phyloP scores from a whole-genome alignment of 345 rosid genomes.

The Euclidium syriacum region DNA sequence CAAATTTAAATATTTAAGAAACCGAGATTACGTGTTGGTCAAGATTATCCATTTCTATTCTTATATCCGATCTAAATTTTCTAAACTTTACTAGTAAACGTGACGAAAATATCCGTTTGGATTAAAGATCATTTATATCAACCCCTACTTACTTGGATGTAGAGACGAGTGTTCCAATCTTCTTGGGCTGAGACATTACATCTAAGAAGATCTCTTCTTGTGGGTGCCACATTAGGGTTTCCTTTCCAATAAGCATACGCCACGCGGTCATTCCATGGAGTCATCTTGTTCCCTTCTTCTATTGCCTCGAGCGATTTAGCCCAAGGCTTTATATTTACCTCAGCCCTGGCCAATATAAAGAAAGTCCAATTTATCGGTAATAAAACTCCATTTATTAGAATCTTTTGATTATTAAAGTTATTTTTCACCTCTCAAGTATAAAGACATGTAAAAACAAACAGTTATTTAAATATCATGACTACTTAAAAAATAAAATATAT shows the following conservation, averaged over 20 bases:
- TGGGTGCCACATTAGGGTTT: slow-evolving; percentile 37
- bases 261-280: slow-evolving; percentile 44
- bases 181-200: slow-evolving; percentile 24
- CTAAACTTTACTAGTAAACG: no score
- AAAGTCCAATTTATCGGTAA: not conserved
- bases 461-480: no score
- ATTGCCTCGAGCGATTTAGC: slow-evolving; percentile 27
- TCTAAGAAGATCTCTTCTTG: slow-evolving; percentile 38
- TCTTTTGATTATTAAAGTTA: no score
- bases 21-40: no score
- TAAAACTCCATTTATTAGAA: not conserved
- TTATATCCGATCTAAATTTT: no score
- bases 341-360: slow-evolving; percentile 34
- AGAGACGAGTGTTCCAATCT: slow-evolving; percentile 42
- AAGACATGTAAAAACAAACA: no score
- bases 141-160: slow-evolving; percentile 22
- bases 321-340: slow-evolving; percentile 51
- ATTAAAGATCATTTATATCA: no score
- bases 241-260: slow-evolving; percentile 68
- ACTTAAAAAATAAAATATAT: no score
- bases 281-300: slow-evolving; percentile 38
- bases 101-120: no score
- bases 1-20: no score
- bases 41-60: no score
- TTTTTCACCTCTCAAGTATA: no score